These are phyloP conservation scores for Diospyros lotus DNA, from an alignment of 148 eudicot species.

Conservation along the genomic window DNA sequence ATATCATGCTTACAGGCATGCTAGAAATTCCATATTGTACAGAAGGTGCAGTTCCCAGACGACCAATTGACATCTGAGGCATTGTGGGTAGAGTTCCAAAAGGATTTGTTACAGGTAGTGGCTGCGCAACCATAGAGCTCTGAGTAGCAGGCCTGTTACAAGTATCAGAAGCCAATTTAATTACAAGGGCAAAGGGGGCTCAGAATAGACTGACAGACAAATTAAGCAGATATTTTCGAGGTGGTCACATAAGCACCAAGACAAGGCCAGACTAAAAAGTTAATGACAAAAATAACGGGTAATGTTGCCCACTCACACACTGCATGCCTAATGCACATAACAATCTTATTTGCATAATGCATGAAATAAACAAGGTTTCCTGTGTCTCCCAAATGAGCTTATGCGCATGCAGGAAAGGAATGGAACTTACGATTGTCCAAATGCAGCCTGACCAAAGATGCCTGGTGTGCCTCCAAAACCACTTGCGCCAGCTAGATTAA, in stretches of 20 bases:
- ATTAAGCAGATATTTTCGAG: neutral
- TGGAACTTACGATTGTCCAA: constrained; percentile 70
- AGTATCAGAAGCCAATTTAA: neutral
- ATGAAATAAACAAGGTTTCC: neutral
- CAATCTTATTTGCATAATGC: neutral
- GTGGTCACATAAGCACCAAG: neutral
- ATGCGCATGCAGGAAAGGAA: neutral
- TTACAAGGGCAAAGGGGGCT: neutral
- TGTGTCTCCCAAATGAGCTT: neutral
- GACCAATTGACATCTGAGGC: constrained; percentile 93
- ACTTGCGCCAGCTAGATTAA: constrained; percentile 38
- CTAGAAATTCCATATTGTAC: constrained; percentile 94
- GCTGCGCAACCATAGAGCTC: constrained; percentile 49
- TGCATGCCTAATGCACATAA: neutral
- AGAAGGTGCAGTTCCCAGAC: constrained; percentile 72
- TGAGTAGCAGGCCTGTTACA: constrained; percentile 55
- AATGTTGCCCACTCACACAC: neutral
- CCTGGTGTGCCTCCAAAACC: constrained; percentile 59
- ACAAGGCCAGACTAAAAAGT: neutral
- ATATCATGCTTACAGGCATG: constrained; percentile 64
- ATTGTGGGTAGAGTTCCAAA: constrained; percentile 92
- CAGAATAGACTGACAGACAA: too few relatives aligned
- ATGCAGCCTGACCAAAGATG: constrained; percentile 52
- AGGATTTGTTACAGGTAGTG: constrained; percentile 66
- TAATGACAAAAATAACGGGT: neutral